A percentile compares a stretch with the other conserved stretches of the same genome.
These are phyloP conservation scores for Raphanus sativus DNA, from an alignment of 345 rosid species.

Conservation along the genomic window DNA sequence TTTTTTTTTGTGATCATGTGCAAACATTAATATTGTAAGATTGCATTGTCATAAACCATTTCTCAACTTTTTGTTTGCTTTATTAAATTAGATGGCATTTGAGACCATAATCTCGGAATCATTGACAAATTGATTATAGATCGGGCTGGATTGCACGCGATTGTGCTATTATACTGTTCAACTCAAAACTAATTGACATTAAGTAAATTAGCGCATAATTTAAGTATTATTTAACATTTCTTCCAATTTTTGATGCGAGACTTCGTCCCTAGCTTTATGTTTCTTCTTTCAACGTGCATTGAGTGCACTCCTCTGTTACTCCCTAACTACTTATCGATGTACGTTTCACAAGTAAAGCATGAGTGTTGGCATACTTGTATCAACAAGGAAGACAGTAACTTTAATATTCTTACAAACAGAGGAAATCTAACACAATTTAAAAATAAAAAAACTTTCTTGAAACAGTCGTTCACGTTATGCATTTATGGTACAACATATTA, in stretches of 20 bases:
- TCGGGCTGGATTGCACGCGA: neutral
- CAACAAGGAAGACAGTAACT: neutral
- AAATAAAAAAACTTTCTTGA: too few relatives aligned
- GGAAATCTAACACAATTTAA: too few relatives aligned
- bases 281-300: neutral
- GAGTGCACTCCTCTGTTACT: neutral
- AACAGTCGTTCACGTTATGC: neutral
- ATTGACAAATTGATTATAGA: neutral
- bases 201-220: too few relatives aligned
- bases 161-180: too few relatives aligned
- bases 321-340: neutral
- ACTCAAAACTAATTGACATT: too few relatives aligned
- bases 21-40: constrained; percentile 25
- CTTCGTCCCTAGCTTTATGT: too few relatives aligned
- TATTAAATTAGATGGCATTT: neutral
- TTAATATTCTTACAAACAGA: neutral
- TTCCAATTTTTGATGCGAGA: neutral
- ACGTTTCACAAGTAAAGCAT: neutral
- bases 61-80: neutral
- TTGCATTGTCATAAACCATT: constrained; percentile 28
- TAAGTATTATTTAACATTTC: too few relatives aligned
- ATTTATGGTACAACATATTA: neutral
- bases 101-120: neutral
- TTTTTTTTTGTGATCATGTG: constrained; percentile 24
- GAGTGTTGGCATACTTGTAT: neutral